These are phyloP conservation scores for Podospora australis DNA, from an alignment of 495 filamentous ascomycete species.

Conservation along the genomic window DNA sequence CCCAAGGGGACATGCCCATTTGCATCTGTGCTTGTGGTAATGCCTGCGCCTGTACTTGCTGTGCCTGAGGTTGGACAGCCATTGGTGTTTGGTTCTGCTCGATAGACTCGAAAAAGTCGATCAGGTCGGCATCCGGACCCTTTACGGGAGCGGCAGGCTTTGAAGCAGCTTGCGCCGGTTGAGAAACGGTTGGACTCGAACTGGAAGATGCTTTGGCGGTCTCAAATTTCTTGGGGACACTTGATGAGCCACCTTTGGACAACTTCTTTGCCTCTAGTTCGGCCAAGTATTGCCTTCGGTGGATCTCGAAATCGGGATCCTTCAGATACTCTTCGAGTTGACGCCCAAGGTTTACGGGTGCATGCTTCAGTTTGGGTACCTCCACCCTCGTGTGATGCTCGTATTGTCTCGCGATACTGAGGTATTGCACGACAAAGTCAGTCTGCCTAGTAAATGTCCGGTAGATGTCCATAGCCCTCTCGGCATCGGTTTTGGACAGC, in stretches of 20 bases:
- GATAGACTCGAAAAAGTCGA: constrained; percentile 98
- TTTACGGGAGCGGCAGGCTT: constrained; percentile 36
- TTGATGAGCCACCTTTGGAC: constrained; percentile 30
- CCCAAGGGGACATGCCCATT: constrained; percentile 30
- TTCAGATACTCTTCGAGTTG: constrained; percentile 93
- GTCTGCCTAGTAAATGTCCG: constrained; percentile 90
- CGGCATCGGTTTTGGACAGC: constrained; percentile 90
- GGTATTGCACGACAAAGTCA: constrained; percentile 83
- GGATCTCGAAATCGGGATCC: constrained; percentile 93
- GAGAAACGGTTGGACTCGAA: constrained; percentile 23
- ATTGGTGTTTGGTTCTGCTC: constrained; percentile 84
- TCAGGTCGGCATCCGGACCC: constrained; percentile 72
- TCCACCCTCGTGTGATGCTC: constrained; percentile 87
- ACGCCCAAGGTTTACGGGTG: constrained; percentile 79
- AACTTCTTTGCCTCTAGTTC: constrained; percentile 74
- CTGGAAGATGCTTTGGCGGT: constrained; percentile 34
- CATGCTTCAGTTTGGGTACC: constrained; percentile 96
- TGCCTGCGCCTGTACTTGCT: constrained; percentile 19
- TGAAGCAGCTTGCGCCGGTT: constrained; percentile 12
- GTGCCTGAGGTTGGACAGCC: constrained; percentile 36
- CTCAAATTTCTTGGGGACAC: constrained; percentile 24
- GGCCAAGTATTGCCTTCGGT: constrained; percentile 82
- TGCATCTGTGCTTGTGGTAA: constrained; percentile 23
- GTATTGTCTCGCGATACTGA: constrained; percentile 79
- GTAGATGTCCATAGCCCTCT: constrained; percentile 88